Percentiles rank a stretch among this genome's conserved stretches.
phyloP scores from a whole-genome alignment of 306 rosid species.

The Rosa rugosa region DNA sequence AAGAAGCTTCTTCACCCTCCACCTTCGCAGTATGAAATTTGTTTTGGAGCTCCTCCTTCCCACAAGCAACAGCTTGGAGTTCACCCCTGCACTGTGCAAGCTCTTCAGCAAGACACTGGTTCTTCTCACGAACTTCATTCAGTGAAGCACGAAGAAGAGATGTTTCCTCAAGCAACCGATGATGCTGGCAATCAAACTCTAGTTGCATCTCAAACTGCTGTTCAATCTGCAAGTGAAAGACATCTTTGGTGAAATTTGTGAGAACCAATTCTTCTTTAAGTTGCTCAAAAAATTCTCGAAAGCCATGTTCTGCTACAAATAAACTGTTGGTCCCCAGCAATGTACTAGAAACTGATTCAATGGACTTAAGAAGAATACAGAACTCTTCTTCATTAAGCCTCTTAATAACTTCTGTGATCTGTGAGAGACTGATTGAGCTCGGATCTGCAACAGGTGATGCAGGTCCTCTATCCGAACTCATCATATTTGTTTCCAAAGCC shows the following conservation, averaged over 20 bases:
- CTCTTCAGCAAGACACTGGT: constrained; percentile 62
- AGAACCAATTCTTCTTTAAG: constrained; percentile 78
- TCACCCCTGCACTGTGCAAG: constrained; percentile 58
- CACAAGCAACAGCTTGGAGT: constrained; percentile 48
- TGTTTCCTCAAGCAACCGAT: constrained; percentile 47
- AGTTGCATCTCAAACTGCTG: constrained; percentile 58
- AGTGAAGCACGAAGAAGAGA: constrained; percentile 51
- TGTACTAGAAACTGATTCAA: constrained; percentile 37
- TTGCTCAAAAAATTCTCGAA: constrained; percentile 50
- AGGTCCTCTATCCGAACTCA: constrained; percentile 27
- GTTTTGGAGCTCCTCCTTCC: constrained; percentile 53
- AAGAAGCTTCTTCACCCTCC: constrained; percentile 60
- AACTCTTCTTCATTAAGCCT: constrained; percentile 62
- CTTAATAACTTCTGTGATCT: constrained; percentile 53
- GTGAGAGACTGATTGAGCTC: constrained; percentile 45
- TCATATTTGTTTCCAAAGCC: constrained; percentile 34
- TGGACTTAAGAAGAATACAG: constrained; percentile 46
- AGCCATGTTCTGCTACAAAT: constrained; percentile 29
- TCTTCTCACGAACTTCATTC: constrained; percentile 49
- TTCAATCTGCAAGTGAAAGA: constrained; percentile 55
- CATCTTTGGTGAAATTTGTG: constrained; percentile 53
- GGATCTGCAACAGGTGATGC: constrained; percentile 39
- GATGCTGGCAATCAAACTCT: constrained; percentile 50
- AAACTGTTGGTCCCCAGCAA: constrained; percentile 32
- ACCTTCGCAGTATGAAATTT: constrained; percentile 44